Evolutionary conservation across 805 yeast species (phyloP).

Genomic region (Suhomyces prunicola): DNA sequence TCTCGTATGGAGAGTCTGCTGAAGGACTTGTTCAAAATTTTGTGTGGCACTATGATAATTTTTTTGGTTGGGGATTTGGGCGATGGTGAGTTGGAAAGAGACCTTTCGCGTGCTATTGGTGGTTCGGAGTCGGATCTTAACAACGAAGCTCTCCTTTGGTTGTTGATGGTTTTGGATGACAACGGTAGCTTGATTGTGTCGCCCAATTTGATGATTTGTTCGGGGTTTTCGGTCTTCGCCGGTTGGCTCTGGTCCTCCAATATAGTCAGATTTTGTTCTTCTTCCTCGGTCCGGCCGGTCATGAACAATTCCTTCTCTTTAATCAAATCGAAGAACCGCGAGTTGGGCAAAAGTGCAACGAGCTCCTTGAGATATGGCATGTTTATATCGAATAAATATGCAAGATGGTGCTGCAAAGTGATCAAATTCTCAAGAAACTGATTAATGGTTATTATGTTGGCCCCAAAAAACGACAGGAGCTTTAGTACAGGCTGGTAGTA

Average conservation of each 20-base stretch:
- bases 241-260: neutral
- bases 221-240: slow-evolving; percentile 9
- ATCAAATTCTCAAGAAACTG: slow-evolving; percentile 23
- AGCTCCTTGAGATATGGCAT: slow-evolving; percentile 19
- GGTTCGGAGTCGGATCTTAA: neutral
- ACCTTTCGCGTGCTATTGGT: neutral
- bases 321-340: slow-evolving; percentile 26
- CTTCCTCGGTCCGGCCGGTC: slow-evolving; percentile 13
- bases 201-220: slow-evolving; percentile 31
- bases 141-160: slow-evolving; percentile 12
- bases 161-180: slow-evolving; percentile 15
- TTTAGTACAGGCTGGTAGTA: slow-evolving; percentile 27
- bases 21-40: slow-evolving; percentile 40
- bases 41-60: slow-evolving; percentile 39
- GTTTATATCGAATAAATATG: slow-evolving; percentile 12
- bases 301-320: slow-evolving; percentile 32
- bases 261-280: slow-evolving; percentile 6
- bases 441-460: slow-evolving; percentile 19
- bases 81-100: neutral
- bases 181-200: slow-evolving; percentile 18
- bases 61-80: slow-evolving; percentile 13
- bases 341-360: slow-evolving; percentile 18
- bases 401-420: slow-evolving; percentile 12
- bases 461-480: slow-evolving; percentile 24
- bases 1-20: slow-evolving; percentile 35